phyloP scores from a whole-genome alignment of 2,329 filamentous ascomycete genomes.

The Paracoccidioides brasiliensis region DNA sequence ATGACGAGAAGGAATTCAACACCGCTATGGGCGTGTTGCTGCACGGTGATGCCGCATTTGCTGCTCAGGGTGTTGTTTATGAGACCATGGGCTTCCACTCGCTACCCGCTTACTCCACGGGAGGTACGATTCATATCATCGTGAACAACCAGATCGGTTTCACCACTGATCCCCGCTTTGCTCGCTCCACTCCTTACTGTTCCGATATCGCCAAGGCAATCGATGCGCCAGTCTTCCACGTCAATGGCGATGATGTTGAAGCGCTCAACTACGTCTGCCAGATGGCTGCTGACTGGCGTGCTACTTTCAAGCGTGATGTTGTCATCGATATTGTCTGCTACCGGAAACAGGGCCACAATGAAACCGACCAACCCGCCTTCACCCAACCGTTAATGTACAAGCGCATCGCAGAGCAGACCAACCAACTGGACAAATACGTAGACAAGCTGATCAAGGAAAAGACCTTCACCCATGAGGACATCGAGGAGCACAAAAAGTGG shows the following conservation, averaged over 20 bases:
- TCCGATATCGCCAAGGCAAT: conserved; percentile 99
- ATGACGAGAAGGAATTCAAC: conserved; percentile 77
- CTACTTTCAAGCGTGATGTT: conserved; percentile 96
- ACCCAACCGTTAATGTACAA: conserved; percentile 99
- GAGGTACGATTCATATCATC: conserved; percentile 90
- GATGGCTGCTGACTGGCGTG: conserved; percentile 92
- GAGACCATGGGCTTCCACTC: conserved; percentile 97
- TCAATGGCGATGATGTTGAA: conserved; percentile 97
- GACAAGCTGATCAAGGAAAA: conserved; percentile 77
- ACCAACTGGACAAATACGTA: conserved; percentile 81
- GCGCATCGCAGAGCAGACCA: conserved; percentile 72
- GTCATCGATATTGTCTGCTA: conserved; percentile 98
- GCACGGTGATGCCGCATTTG: conserved; percentile 94
- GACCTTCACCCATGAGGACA: conserved; percentile 92
- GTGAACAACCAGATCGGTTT: conserved; percentile 99
- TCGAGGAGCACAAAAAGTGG: conserved; percentile 99
- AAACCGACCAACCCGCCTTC: conserved; percentile 98
- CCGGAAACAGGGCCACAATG: conserved; percentile 97
- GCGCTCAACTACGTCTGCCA: conserved; percentile 98
- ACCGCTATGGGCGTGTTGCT: conserved; percentile 92
- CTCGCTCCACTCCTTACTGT: conserved; percentile 95
- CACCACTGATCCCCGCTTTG: conserved; percentile 94
- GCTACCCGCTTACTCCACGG: conserved; percentile 89
- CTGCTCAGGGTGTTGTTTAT: conserved; percentile 93
- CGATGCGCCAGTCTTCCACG: conserved; percentile 96